These are phyloP conservation scores for Plasmodium sp. DNA, from an alignment of 169 alveolate species.

Conservation along the genomic window DNA sequence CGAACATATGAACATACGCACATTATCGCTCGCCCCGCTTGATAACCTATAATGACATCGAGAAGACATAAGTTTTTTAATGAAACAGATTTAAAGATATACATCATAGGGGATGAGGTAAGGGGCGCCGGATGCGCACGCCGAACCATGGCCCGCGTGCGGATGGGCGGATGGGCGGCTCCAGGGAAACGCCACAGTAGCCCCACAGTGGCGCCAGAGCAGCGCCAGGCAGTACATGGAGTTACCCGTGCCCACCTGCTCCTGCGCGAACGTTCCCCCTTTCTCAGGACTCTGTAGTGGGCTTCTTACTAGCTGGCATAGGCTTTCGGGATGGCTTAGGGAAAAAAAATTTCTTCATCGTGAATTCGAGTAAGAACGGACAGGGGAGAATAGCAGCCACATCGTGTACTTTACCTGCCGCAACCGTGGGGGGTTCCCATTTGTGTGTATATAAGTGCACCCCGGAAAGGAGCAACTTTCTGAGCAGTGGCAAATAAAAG, in stretches of 20 bases:
- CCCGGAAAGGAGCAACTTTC: background rate
- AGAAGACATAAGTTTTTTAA: conserved; percentile 59
- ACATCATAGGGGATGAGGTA: conserved; percentile 86
- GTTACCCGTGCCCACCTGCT: background rate
- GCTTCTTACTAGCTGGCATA: conserved; percentile 84
- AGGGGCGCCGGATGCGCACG: background rate
- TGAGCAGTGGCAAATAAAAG: background rate
- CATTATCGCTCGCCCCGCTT: background rate
- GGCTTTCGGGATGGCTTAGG: conserved; percentile 86
- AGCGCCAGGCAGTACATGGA: background rate
- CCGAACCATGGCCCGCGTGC: background rate
- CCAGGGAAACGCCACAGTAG: background rate
- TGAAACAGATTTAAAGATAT: conserved; percentile 76
- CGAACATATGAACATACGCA: background rate
- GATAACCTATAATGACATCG: conserved; percentile 43
- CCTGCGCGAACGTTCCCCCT: background rate
- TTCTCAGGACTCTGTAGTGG: conserved; percentile 84
- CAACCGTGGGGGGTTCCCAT: background rate
- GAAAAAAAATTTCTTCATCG: conserved; percentile 80
- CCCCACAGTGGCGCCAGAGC: background rate
- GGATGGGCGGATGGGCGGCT: background rate
- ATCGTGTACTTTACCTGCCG: background rate
- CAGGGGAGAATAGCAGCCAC: background rate
- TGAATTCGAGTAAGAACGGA: conserved; percentile 78
- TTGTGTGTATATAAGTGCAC: background rate